phyloP scores from a whole-genome alignment of 1,284 basidiomycete species.

The Ceratobasidium sp. region DNA sequence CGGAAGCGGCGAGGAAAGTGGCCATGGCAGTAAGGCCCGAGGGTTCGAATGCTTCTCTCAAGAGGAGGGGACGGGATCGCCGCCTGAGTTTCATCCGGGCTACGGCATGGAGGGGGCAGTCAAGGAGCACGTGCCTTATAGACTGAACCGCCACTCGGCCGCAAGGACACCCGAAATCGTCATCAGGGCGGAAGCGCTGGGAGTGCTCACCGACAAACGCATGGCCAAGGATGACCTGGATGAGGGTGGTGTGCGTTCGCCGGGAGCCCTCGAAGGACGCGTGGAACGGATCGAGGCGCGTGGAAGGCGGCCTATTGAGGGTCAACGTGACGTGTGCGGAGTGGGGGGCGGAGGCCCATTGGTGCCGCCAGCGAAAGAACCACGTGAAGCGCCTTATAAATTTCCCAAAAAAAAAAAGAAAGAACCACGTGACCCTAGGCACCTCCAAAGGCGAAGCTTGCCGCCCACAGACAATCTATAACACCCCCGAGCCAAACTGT shows the following conservation, averaged over 20 bases:
- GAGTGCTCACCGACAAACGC: neutral
- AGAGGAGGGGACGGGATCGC: too few species aligned
- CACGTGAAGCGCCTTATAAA: slow-evolving; percentile 7
- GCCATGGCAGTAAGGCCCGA: too few species aligned
- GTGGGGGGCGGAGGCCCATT: neutral
- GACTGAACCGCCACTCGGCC: neutral
- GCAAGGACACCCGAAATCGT: neutral
- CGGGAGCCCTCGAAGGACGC: neutral
- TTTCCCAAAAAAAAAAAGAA: too few species aligned
- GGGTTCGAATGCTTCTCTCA: too few species aligned
- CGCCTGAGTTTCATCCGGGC: too few species aligned
- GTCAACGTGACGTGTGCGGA: neutral
- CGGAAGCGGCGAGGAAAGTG: too few species aligned
- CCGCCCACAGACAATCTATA: too few species aligned
- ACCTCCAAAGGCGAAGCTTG: too few species aligned
- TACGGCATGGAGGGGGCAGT: neutral
- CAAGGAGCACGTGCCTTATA: neutral
- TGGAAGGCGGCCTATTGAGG: neutral
- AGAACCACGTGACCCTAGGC: too few species aligned
- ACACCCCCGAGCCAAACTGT: too few species aligned
- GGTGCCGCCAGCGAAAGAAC: neutral
- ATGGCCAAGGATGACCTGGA: slow-evolving; percentile 4
- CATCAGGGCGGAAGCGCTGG: neutral
- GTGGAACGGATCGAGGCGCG: neutral
- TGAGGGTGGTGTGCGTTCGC: neutral